Percentiles rank a stretch among this genome's conserved stretches.
Evolutionary conservation across 148 eudicot species (phyloP).

Genomic region (Chenopodium formosanum): DNA sequence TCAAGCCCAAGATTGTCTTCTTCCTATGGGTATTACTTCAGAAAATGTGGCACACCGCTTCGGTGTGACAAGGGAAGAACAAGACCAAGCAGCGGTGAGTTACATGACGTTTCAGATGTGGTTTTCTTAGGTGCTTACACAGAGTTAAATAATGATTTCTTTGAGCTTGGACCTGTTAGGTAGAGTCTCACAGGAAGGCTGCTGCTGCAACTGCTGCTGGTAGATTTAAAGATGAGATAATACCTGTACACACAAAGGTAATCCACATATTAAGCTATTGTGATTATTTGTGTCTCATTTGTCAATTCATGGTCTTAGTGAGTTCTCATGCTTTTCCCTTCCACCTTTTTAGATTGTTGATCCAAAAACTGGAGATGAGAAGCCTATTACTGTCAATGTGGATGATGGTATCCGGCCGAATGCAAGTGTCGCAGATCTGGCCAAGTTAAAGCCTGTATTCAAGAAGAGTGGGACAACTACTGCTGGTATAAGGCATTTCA

Average conservation of each 20-base stretch:
- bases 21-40: constrained; percentile 96
- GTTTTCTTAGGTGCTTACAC: not conserved
- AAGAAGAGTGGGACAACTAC: constrained; percentile 94
- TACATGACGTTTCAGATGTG: not conserved
- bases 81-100: constrained; percentile 97
- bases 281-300: not conserved
- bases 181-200: constrained; percentile 94
- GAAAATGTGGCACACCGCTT: constrained; percentile 95
- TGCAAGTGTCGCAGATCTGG: constrained; percentile 59
- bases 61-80: constrained; percentile 86
- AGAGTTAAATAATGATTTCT: constrained; percentile 9
- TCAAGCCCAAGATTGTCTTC: constrained; percentile 92
- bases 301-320: not conserved
- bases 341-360: constrained; percentile 63
- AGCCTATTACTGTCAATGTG: constrained; percentile 64
- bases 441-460: constrained; percentile 83
- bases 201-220: constrained; percentile 98
- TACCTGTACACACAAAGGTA: constrained; percentile 88
- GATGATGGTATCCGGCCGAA: constrained; percentile 94
- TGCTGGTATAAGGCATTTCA: constrained; percentile 57
- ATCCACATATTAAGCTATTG: not conserved
- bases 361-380: constrained; percentile 96
- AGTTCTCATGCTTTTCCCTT: not conserved
- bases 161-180: constrained; percentile 41
- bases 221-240: constrained; percentile 82